Evolutionary conservation across 2,329 filamentous ascomycete genomes (phyloP).

Genomic region (Sporothrix pseudoabietina): DNA sequence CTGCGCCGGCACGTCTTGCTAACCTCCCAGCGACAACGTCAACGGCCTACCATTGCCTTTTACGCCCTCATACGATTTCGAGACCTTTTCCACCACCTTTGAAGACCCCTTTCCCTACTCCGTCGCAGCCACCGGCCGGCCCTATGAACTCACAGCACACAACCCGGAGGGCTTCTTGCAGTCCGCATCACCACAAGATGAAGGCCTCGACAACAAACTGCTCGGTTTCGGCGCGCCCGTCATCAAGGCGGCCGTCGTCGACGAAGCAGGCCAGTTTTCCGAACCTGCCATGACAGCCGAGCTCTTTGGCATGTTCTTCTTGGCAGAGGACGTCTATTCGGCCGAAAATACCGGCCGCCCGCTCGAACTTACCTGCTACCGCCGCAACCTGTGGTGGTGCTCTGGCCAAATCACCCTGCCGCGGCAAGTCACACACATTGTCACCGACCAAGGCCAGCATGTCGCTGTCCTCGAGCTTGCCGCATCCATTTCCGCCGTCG

Average conservation of each 20-base stretch:
- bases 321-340: conserved; percentile 78
- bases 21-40: conserved; percentile 46
- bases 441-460: conserved; percentile 74
- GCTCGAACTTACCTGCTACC: conserved; percentile 89
- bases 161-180: conserved; percentile 40
- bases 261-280: conserved; percentile 64
- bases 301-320: conserved; percentile 85
- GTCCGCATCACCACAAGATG: conserved; percentile 55
- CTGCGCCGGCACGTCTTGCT: not conserved
- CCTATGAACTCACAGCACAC: conserved; percentile 34
- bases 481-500: conserved; percentile 79
- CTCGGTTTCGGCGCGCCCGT: conserved; percentile 71
- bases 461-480: conserved; percentile 77
- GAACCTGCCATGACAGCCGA: conserved; percentile 72
- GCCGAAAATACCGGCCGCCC: conserved; percentile 59
- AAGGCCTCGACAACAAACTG: conserved; percentile 64
- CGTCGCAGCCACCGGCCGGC: conserved; percentile 31
- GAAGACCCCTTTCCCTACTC: conserved; percentile 67
- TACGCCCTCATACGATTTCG: conserved; percentile 62
- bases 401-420: conserved; percentile 83
- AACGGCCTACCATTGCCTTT: conserved; percentile 54
- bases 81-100: conserved; percentile 62
- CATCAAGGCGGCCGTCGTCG: conserved; percentile 63
- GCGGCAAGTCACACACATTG: conserved; percentile 67
- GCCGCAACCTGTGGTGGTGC: conserved; percentile 92